A percentile compares a stretch with the other conserved stretches of the same genome.
phyloP scores from a whole-genome alignment of 768 basidiomycete species.

The Hygrophoropsis aurantiaca region DNA sequence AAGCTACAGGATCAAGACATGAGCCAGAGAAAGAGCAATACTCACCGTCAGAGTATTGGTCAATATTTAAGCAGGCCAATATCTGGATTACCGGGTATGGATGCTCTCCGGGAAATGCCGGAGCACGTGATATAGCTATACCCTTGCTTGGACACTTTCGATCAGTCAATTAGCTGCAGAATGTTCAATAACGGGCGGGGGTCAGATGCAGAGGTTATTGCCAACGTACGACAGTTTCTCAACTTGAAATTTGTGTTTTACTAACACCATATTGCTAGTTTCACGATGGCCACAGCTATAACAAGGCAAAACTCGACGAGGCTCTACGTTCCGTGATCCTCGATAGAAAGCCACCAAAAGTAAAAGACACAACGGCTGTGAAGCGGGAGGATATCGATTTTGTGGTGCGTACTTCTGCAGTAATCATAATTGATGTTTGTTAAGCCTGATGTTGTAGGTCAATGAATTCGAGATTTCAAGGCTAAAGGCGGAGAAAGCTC shows the following conservation, averaged over 20 bases:
- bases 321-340: conserved; percentile 53
- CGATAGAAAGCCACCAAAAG: conserved; percentile 55
- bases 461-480: conserved; percentile 28
- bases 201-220: conserved; percentile 10
- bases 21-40: too few species aligned
- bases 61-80: too few species aligned
- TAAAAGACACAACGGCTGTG: conserved; percentile 18
- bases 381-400: conserved; percentile 29
- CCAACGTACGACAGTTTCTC: conserved; percentile 2
- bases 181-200: conserved; percentile 7
- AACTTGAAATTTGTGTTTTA: too few species aligned
- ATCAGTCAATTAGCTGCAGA: not conserved
- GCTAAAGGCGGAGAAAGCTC: conserved; percentile 28
- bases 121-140: not conserved
- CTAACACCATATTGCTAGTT: conserved; percentile 36
- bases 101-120: not conserved
- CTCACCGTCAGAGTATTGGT: too few species aligned
- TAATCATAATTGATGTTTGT: not conserved
- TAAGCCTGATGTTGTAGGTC: conserved; percentile 17
- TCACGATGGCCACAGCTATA: conserved; percentile 50
- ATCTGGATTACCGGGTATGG: too few species aligned
- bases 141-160: not conserved
- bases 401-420: conserved; percentile 18
- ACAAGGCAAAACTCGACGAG: conserved; percentile 30
- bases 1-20: too few species aligned